These are phyloP conservation scores for Lentinula aciculospora DNA, from an alignment of 768 basidiomycete species.

Conservation along the genomic window DNA sequence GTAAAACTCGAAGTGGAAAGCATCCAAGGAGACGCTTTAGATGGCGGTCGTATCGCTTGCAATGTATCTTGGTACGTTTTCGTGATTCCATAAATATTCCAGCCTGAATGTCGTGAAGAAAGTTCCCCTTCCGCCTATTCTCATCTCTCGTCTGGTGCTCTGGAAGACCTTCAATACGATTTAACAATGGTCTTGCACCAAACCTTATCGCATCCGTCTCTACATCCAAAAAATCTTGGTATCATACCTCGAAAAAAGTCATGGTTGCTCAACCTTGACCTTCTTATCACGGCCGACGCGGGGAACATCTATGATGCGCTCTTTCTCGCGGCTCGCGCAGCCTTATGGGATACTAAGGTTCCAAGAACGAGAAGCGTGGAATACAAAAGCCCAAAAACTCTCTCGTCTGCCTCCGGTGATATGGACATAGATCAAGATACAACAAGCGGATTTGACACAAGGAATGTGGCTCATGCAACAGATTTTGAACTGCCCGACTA, in stretches of 20 bases:
- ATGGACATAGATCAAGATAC: conserved; percentile 54
- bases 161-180: conserved; percentile 79
- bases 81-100: not conserved
- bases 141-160: conserved; percentile 47
- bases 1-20: conserved; percentile 76
- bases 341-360: conserved; percentile 77
- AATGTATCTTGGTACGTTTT: conserved; percentile 71
- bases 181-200: conserved; percentile 57
- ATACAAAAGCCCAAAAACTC: conserved; percentile 44
- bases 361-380: conserved; percentile 69
- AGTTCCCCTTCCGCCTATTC: conserved; percentile 85
- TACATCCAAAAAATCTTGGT: conserved; percentile 59
- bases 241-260: conserved; percentile 58
- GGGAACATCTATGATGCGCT: conserved; percentile 77
- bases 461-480: conserved; percentile 40
- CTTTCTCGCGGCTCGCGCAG: conserved; percentile 74
- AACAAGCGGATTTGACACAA: conserved; percentile 55
- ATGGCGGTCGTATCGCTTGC: conserved; percentile 59
- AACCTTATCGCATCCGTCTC: conserved; percentile 59
- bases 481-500: conserved; percentile 88
- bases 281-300: conserved; percentile 66
- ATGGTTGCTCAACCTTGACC: conserved; percentile 74
- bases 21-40: conserved; percentile 35
- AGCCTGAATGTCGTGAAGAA: conserved; percentile 27
- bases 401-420: conserved; percentile 22